These are phyloP conservation scores for Blastobotrys illinoisensis DNA, from an alignment of 1,139 yeast genomes.

Conservation along the genomic window DNA sequence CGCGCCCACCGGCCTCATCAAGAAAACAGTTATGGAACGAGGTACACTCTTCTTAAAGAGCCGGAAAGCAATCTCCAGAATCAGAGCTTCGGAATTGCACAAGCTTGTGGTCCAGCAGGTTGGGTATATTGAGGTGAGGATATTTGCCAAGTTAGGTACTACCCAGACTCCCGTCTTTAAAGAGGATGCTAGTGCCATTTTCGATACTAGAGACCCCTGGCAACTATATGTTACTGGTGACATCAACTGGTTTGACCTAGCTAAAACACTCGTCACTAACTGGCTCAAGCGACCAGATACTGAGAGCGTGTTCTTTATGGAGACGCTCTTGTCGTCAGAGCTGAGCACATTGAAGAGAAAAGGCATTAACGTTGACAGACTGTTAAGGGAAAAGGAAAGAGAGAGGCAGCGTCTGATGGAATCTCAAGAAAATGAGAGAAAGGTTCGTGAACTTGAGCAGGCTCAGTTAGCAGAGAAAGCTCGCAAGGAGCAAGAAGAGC, in stretches of 20 bases:
- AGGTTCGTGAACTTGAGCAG: constrained; percentile 10
- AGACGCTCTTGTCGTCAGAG: constrained; percentile 32
- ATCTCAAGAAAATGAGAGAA: constrained; percentile 7
- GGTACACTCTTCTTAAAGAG: constrained; percentile 32
- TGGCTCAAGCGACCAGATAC: constrained; percentile 33
- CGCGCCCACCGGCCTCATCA: constrained; percentile 11
- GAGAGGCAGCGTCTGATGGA: constrained; percentile 15
- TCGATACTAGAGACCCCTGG: constrained; percentile 14
- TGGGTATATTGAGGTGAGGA: constrained; percentile 23
- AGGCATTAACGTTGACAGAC: constrained; percentile 37
- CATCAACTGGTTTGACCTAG: constrained; percentile 37
- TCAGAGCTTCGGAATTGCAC: constrained; percentile 13
- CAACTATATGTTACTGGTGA: constrained; percentile 15
- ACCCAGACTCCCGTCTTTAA: constrained; percentile 12
- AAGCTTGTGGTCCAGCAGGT: constrained; percentile 26
- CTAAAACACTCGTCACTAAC: constrained; percentile 31
- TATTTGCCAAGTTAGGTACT: constrained; percentile 23
- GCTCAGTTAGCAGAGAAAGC: constrained; percentile 11
- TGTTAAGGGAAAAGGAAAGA: constrained; percentile 26
- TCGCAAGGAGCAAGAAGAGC: constrained; percentile 9
- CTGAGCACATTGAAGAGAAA: constrained; percentile 32
- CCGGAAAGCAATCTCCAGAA: constrained; percentile 16
- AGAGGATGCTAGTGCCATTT: constrained; percentile 21
- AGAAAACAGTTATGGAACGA: constrained; percentile 25
- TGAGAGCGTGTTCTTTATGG: constrained; percentile 37